Evolutionary conservation across 805 yeast species (phyloP).

Genomic region (Lachancea lanzarotensis): DNA sequence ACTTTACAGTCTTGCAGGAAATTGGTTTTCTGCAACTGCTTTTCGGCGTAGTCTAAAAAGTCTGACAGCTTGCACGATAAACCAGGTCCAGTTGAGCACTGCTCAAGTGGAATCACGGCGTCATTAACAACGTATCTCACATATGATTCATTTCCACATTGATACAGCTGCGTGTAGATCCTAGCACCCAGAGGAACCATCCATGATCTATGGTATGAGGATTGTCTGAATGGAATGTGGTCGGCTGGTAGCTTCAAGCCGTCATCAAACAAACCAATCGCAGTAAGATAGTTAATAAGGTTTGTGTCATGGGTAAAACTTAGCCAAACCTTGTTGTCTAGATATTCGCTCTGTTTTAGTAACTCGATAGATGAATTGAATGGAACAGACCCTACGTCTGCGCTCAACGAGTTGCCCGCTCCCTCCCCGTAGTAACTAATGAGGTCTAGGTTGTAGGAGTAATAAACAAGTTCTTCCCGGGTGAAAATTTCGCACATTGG

Average conservation of each 20-base stretch:
- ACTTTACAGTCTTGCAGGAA: constrained; percentile 35
- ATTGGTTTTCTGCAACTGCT: constrained; percentile 28
- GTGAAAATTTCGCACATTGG: constrained; percentile 64
- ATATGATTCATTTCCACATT: constrained; percentile 37
- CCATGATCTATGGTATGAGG: constrained; percentile 43
- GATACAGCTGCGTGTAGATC: constrained; percentile 44
- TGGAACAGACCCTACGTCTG: constrained; percentile 56
- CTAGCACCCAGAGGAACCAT: constrained; percentile 55
- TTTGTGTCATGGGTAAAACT: constrained; percentile 75
- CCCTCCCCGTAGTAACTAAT: constrained; percentile 56
- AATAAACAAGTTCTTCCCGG: constrained; percentile 55
- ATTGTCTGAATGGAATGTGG: constrained; percentile 38
- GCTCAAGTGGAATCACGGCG: constrained; percentile 45
- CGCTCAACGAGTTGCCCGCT: constrained; percentile 53
- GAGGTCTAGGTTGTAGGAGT: constrained; percentile 55
- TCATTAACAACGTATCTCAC: constrained; percentile 49
- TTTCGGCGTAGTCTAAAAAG: constrained; percentile 29
- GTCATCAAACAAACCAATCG: constrained; percentile 47
- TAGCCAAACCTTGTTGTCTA: constrained; percentile 51
- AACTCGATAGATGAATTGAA: constrained; percentile 45
- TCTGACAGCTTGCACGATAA: constrained; percentile 39
- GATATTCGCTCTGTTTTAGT: constrained; percentile 44
- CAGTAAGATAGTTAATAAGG: constrained; percentile 52
- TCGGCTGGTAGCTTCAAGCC: constrained; percentile 38
- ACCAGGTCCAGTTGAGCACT: constrained; percentile 50